Conservation (phyloP, 1,284 basidiomycete species). For the Ganoderma leucocontextum region DNA sequence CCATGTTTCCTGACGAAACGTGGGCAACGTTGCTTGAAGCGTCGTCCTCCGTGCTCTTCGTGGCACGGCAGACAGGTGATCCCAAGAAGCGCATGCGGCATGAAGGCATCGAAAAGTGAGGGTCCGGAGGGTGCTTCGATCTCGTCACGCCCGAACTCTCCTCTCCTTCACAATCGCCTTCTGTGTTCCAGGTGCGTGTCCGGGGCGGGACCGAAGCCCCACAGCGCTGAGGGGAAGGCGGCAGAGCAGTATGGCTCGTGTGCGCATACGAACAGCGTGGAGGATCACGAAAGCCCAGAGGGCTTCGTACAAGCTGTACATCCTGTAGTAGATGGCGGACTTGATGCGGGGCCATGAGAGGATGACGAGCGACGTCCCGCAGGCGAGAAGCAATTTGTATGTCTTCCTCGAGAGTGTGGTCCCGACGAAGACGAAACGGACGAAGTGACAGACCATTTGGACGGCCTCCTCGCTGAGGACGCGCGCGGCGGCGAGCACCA, state of each 20-base stretch:
- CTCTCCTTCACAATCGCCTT: not conserved
- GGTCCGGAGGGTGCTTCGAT: not conserved
- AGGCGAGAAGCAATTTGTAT: not conserved
- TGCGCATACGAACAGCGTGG: not conserved
- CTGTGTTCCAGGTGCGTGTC: not conserved
- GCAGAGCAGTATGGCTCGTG: not conserved
- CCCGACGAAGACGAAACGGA: not conserved
- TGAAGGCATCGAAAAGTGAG: not conserved
- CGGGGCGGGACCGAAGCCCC: not conserved
- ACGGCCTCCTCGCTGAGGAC: conserved; percentile 2
- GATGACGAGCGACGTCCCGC: conserved; percentile 1
- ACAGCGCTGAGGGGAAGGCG: not conserved
- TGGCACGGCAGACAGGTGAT: not conserved
- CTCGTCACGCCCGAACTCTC: not conserved
- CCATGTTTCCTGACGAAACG: not conserved
- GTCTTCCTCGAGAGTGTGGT: not conserved
- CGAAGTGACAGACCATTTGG: conserved; percentile 2
- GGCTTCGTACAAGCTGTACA: not conserved
- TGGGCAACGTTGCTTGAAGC: not conserved
- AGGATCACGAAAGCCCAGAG: not conserved
- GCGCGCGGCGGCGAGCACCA: not conserved
- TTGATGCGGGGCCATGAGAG: conserved; percentile 5
- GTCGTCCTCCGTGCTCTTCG: not conserved
- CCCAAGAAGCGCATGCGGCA: not conserved
- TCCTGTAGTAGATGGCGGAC: not conserved